phyloP scores from a whole-genome alignment of 1,284 basidiomycete species.

The Ceratobasidium papillatum region DNA sequence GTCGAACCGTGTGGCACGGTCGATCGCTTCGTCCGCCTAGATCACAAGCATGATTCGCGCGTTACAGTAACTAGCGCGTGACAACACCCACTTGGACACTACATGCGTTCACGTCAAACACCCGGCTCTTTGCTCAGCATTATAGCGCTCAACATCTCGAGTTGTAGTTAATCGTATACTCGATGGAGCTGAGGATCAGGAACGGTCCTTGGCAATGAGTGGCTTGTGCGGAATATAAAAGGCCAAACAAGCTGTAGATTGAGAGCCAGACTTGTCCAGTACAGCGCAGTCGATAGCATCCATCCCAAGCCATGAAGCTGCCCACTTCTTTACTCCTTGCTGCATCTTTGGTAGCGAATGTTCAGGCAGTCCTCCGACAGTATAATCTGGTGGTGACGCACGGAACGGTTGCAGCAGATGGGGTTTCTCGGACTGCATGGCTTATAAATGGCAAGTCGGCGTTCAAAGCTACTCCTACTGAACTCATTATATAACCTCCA shows the following conservation, averaged over 20 bases:
- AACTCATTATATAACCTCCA: neutral
- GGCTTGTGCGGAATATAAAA: neutral
- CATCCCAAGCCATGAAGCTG: neutral
- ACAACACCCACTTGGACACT: neutral
- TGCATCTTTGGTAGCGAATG: neutral
- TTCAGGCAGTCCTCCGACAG: constrained; percentile 18
- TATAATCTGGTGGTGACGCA: constrained; percentile 35
- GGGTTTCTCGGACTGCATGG: constrained; percentile 29
- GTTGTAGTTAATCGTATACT: neutral
- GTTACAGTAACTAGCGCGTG: constrained; percentile 1
- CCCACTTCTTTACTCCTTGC: neutral
- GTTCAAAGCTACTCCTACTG: neutral
- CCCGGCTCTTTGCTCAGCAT: neutral
- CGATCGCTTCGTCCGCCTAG: neutral
- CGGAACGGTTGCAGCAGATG: constrained; percentile 35
- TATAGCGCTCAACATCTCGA: neutral
- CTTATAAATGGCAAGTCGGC: constrained; percentile 14
- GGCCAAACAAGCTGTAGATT: neutral
- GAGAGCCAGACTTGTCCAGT: neutral
- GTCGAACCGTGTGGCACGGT: neutral
- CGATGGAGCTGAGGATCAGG: neutral
- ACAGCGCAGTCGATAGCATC: neutral
- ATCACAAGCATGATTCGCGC: constrained; percentile 4
- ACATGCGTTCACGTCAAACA: constrained; percentile 5
- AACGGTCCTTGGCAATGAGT: neutral